Evolutionary conservation across 495 filamentous ascomycete species (phyloP).

Genomic region (Annulohypoxylon nitens): DNA sequence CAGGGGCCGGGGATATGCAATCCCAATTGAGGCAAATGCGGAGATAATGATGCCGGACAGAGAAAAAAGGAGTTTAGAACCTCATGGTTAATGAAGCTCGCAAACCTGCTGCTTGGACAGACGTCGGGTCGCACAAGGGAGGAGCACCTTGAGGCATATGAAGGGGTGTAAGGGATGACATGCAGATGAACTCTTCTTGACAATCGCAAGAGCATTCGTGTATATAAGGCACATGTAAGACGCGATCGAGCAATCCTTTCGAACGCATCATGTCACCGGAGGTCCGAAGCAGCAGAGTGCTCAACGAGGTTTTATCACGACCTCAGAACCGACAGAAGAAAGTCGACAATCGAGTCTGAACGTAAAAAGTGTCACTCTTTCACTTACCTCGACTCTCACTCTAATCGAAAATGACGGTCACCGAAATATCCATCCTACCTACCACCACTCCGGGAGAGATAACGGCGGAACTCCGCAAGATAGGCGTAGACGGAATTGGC

Average conservation of each 20-base stretch:
- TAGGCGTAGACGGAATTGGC: not conserved
- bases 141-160: not conserved
- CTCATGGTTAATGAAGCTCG: not conserved
- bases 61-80: not conserved
- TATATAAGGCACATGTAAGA: not conserved
- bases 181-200: not conserved
- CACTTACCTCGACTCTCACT: not conserved
- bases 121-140: not conserved
- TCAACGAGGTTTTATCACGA: not conserved
- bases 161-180: not conserved
- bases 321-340: not conserved
- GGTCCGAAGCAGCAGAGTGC: not conserved
- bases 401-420: conserved; percentile 10
- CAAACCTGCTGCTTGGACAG: not conserved
- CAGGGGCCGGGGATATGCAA: not conserved
- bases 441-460: conserved; percentile 8
- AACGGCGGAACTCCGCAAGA: not conserved
- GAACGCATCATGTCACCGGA: not conserved
- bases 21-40: not conserved
- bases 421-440: conserved; percentile 7
- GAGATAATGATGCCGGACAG: not conserved
- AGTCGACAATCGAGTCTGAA: not conserved
- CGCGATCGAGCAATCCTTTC: not conserved
- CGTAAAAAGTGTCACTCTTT: no score
- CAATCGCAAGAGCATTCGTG: not conserved